phyloP scores from a whole-genome alignment of 331 rosid genomes.

The Dryas integrifolia region DNA sequence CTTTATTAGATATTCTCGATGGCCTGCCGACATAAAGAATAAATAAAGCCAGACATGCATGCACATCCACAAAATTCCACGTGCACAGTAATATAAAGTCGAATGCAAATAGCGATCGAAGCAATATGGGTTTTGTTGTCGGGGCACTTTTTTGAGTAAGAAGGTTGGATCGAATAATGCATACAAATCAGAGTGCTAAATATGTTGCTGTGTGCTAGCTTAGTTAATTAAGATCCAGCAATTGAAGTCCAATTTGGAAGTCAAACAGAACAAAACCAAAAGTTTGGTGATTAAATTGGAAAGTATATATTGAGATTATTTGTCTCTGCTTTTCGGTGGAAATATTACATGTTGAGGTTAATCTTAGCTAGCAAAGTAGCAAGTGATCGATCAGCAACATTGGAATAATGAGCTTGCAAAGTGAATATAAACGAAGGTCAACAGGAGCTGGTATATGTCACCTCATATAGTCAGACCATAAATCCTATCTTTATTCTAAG shows the following conservation, averaged over 20 bases:
- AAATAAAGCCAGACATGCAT: too few relatives aligned
- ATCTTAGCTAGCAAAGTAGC: background rate
- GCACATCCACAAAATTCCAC: too few relatives aligned
- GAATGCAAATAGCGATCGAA: too few relatives aligned
- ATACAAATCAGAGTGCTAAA: background rate
- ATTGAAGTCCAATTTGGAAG: background rate
- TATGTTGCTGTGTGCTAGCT: background rate
- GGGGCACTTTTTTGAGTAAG: too few relatives aligned
- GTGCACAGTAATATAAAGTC: too few relatives aligned
- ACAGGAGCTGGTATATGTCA: background rate
- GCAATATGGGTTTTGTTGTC: too few relatives aligned
- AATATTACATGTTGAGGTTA: slow-evolving; percentile 1
- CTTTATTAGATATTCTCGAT: too few relatives aligned
- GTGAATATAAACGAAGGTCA: slow-evolving; percentile 1
- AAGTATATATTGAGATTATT: background rate
- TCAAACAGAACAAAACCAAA: slow-evolving; percentile 26
- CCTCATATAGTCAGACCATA: slow-evolving; percentile 18
- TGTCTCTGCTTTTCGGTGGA: slow-evolving; percentile 9
- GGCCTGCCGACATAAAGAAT: too few relatives aligned
- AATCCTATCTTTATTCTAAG: background rate
- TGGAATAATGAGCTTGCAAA: slow-evolving; percentile 24
- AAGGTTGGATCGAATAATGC: too few relatives aligned
- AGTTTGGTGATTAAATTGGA: too few relatives aligned
- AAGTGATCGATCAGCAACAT: background rate
- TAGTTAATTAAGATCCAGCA: too few relatives aligned